Percentiles rank a stretch among this genome's conserved stretches.
phyloP scores from a whole-genome alignment of 768 basidiomycete species.

The Suillus plorans region DNA sequence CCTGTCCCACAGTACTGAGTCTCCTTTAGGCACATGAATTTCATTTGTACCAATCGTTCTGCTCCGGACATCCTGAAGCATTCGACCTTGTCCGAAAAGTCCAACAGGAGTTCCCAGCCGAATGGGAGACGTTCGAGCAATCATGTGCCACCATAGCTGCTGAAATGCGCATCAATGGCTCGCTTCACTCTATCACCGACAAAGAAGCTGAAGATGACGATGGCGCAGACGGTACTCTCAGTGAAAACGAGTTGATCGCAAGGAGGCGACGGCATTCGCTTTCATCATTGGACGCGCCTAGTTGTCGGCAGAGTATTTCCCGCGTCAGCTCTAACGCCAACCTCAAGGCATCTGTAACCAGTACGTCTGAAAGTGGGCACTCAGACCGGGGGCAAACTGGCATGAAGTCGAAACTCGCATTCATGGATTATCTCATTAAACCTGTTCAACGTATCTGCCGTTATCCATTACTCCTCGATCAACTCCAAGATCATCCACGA shows the following conservation, averaged over 20 bases:
- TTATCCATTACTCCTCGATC: constrained; percentile 87
- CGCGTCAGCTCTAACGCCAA: constrained; percentile 30
- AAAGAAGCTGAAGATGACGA: constrained; percentile 12
- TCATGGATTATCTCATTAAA: constrained; percentile 92
- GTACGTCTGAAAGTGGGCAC: constrained; percentile 31
- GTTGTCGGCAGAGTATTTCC: constrained; percentile 36
- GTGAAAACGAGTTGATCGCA: constrained; percentile 24
- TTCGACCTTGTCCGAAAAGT: constrained; percentile 69
- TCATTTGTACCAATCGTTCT: constrained; percentile 80
- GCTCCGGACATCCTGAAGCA: constrained; percentile 83
- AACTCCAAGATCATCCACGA: constrained; percentile 41
- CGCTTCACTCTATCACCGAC: constrained; percentile 12
- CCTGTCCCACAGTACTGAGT: constrained; percentile 4
- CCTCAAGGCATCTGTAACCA: constrained; percentile 32
- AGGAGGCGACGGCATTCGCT: constrained; percentile 46
- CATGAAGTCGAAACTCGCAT: constrained; percentile 49
- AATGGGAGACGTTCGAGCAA: constrained; percentile 86
- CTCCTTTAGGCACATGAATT: constrained; percentile 65
- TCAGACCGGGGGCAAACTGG: constrained; percentile 24
- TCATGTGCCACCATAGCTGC: constrained; percentile 61
- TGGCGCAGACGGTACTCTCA: constrained; percentile 5
- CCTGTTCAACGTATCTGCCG: constrained; percentile 96
- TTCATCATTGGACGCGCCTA: constrained; percentile 49
- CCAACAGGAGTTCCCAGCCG: constrained; percentile 58
- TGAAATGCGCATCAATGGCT: constrained; percentile 31